A percentile compares a stretch with the other conserved stretches of the same genome.
phyloP scores from a whole-genome alignment of 495 filamentous ascomycete species.

The Penicillium subrubescens region DNA sequence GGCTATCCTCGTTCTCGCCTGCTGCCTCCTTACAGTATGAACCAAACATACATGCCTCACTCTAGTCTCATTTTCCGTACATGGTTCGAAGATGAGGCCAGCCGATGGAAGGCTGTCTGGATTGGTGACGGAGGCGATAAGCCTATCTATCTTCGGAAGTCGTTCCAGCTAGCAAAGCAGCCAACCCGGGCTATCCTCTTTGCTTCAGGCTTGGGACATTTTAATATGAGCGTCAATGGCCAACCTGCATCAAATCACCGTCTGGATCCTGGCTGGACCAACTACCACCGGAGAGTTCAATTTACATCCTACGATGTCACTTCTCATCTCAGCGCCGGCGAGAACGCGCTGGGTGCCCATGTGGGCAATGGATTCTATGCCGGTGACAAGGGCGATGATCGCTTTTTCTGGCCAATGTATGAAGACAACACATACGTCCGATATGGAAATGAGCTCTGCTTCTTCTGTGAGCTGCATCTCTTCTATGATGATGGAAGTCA shows the following conservation, averaged over 20 bases:
- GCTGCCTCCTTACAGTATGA: slow-evolving; percentile 35
- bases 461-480: slow-evolving; percentile 33
- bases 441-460: slow-evolving; percentile 36
- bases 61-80: slow-evolving; percentile 33
- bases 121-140: slow-evolving; percentile 35
- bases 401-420: slow-evolving; percentile 39
- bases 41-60: slow-evolving; percentile 37
- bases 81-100: slow-evolving; percentile 32
- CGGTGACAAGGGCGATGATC: slow-evolving; percentile 30
- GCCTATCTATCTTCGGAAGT: slow-evolving; percentile 33
- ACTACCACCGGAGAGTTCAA: slow-evolving; percentile 31
- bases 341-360: slow-evolving; percentile 31
- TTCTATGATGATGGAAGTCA: slow-evolving; percentile 26
- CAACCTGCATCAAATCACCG: slow-evolving; percentile 27
- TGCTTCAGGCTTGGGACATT: slow-evolving; percentile 33
- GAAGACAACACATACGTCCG: slow-evolving; percentile 36
- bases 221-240: slow-evolving; percentile 32
- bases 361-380: slow-evolving; percentile 36
- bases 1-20: slow-evolving; percentile 26
- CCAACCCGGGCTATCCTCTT: slow-evolving; percentile 25
- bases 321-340: slow-evolving; percentile 10
- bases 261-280: slow-evolving; percentile 36
- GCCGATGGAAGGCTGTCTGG: slow-evolving; percentile 36
- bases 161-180: slow-evolving; percentile 16
- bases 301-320: slow-evolving; percentile 34